These are phyloP conservation scores for Cyberlindnera samutprakarnensis DNA, from an alignment of 805 yeast genomes.

Conservation along the genomic window DNA sequence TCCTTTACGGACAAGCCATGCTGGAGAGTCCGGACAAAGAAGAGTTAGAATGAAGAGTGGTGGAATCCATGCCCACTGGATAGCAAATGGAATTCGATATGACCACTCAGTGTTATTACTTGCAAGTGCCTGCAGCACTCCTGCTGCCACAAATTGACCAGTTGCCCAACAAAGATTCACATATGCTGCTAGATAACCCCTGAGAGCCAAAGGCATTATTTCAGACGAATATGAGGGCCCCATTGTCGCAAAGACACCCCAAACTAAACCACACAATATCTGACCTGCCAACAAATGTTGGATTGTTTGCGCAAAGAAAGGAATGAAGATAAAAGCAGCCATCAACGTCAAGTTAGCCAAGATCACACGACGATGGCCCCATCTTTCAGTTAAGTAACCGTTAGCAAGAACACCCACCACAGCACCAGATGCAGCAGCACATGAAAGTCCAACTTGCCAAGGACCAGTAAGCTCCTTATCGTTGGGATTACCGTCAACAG, in stretches of 20 bases:
- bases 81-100: conserved; percentile 47
- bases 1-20: conserved; percentile 43
- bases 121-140: conserved; percentile 36
- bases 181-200: conserved; percentile 33
- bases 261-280: conserved; percentile 32
- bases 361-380: conserved; percentile 30
- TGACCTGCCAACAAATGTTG: conserved; percentile 33
- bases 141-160: conserved; percentile 49
- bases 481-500: conserved; percentile 16
- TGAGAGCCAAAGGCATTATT: conserved; percentile 32
- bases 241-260: conserved; percentile 35
- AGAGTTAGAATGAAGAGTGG: conserved; percentile 36
- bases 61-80: conserved; percentile 56
- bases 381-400: conserved; percentile 25
- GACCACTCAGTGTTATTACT: conserved; percentile 26
- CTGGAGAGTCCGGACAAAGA: conserved; percentile 52
- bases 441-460: conserved; percentile 37
- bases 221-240: conserved; percentile 36
- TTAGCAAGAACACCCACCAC: conserved; percentile 25
- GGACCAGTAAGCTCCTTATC: conserved; percentile 29
- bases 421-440: conserved; percentile 25
- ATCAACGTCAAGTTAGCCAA: conserved; percentile 24
- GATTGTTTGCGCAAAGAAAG: conserved; percentile 32
- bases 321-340: conserved; percentile 31
- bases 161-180: conserved; percentile 34